Evolutionary conservation across 2,329 filamentous ascomycete genomes (phyloP).

Genomic region (Leptoxyphium fumago): DNA sequence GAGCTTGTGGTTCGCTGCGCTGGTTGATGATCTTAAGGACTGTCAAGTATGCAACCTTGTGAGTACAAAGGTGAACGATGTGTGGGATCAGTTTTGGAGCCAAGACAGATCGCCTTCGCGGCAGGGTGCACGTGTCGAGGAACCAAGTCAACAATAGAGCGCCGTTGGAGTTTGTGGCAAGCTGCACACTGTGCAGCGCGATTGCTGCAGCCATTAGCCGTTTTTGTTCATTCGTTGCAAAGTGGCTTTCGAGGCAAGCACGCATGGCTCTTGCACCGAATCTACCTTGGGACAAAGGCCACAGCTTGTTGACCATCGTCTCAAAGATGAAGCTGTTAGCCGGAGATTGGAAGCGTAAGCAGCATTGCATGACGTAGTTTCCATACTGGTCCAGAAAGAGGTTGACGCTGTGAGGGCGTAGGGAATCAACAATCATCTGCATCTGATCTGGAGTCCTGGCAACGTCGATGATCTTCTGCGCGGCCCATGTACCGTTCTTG

Average conservation of each 20-base stretch:
- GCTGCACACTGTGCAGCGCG: conserved; percentile 88
- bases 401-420: conserved; percentile 75
- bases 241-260: conserved; percentile 90
- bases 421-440: conserved; percentile 65
- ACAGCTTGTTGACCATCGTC: conserved; percentile 85
- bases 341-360: conserved; percentile 75
- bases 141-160: conserved; percentile 93
- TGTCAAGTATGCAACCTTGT: conserved; percentile 95
- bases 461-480: conserved; percentile 97
- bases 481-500: conserved; percentile 99
- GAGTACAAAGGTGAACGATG: conserved; percentile 87
- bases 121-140: conserved; percentile 93
- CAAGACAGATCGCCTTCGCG: conserved; percentile 75
- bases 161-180: conserved; percentile 92
- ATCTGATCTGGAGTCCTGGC: conserved; percentile 76
- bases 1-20: conserved; percentile 80
- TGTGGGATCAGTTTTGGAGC: conserved; percentile 86
- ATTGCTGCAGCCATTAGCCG: conserved; percentile 87
- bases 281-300: conserved; percentile 82
- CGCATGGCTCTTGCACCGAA: conserved; percentile 94
- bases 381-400: conserved; percentile 96
- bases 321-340: conserved; percentile 97
- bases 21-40: conserved; percentile 98
- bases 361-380: conserved; percentile 96
- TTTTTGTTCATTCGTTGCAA: conserved; percentile 89